Conservation (phyloP, 306 rosid species). For the Malus fusca region DNA sequence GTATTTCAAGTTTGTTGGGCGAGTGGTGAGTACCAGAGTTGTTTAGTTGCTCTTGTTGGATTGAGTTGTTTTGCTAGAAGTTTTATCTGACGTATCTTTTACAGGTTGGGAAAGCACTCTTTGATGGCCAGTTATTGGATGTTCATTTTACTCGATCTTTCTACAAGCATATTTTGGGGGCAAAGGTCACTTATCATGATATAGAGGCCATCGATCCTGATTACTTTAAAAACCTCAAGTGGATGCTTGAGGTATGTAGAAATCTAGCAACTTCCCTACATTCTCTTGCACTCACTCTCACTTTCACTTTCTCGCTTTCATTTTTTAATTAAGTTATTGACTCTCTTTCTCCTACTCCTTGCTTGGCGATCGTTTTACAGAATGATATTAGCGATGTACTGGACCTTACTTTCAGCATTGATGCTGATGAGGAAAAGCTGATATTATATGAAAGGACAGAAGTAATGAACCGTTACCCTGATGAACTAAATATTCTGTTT, state of each 20-base stretch:
- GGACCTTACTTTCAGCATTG: slow-evolving; percentile 94
- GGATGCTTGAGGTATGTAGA: slow-evolving; percentile 86
- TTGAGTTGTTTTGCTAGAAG: slow-evolving; percentile 2
- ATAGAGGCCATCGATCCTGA: slow-evolving; percentile 97
- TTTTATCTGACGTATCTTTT: slow-evolving; percentile 20
- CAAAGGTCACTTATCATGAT: slow-evolving; percentile 90
- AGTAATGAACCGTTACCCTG: slow-evolving; percentile 28
- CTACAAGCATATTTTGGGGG: slow-evolving; percentile 89
- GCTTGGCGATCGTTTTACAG: slow-evolving; percentile 36
- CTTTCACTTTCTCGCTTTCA: background rate
- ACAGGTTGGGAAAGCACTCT: slow-evolving; percentile 95
- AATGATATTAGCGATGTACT: slow-evolving; percentile 72
- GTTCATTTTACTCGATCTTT: slow-evolving; percentile 96
- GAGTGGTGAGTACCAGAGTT: slow-evolving; percentile 69
- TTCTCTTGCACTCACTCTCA: background rate
- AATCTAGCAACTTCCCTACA: background rate
- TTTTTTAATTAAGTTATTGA: background rate
- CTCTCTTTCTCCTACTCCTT: background rate
- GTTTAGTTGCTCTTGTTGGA: slow-evolving; percentile 14
- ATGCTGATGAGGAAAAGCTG: slow-evolving; percentile 94
- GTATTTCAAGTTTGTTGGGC: slow-evolving; percentile 92
- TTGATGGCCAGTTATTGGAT: slow-evolving; percentile 92
- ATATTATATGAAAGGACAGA: slow-evolving; percentile 83
- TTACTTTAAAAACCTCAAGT: slow-evolving; percentile 78
- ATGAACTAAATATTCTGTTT: background rate